Conservation (phyloP, 2,329 filamentous ascomycete genomes). For the Niveomyces coronatus region DNA sequence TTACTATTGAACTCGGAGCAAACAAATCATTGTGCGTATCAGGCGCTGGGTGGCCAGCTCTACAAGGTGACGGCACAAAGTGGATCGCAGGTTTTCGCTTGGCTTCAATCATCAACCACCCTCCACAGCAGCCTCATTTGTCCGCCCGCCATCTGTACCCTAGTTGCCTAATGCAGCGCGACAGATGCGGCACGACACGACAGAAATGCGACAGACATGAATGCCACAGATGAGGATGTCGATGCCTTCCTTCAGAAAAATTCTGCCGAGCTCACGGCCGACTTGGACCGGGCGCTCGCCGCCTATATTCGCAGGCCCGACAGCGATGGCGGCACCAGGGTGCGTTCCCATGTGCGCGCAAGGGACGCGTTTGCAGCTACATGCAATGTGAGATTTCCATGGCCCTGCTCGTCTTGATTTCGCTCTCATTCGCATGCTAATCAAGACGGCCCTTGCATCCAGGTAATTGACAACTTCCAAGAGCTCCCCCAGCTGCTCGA, state of each 20-base stretch:
- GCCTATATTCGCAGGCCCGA: constrained; percentile 43
- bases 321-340: constrained; percentile 28
- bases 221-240: constrained; percentile 47
- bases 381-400: constrained; percentile 28
- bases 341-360: constrained; percentile 40
- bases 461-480: constrained; percentile 78
- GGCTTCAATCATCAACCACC: too few relatives aligned
- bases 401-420: constrained; percentile 9
- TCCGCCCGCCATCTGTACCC: too few relatives aligned
- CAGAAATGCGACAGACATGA: constrained; percentile 33
- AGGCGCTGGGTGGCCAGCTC: too few relatives aligned
- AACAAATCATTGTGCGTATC: too few relatives aligned
- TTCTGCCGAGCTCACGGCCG: constrained; percentile 47
- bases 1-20: too few relatives aligned
- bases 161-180: too few relatives aligned
- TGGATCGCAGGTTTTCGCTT: too few relatives aligned
- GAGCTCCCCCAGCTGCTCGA: constrained; percentile 92
- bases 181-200: too few relatives aligned
- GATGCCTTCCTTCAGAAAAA: constrained; percentile 53
- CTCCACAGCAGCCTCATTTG: too few relatives aligned
- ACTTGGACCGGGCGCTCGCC: constrained; percentile 43
- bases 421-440: constrained; percentile 17
- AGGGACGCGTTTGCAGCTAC: constrained; percentile 39
- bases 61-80: too few relatives aligned
- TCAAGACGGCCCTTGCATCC: neutral